phyloP scores from a whole-genome alignment of 352 stramenopile genomes.

The Thalassiosira hispida region DNA sequence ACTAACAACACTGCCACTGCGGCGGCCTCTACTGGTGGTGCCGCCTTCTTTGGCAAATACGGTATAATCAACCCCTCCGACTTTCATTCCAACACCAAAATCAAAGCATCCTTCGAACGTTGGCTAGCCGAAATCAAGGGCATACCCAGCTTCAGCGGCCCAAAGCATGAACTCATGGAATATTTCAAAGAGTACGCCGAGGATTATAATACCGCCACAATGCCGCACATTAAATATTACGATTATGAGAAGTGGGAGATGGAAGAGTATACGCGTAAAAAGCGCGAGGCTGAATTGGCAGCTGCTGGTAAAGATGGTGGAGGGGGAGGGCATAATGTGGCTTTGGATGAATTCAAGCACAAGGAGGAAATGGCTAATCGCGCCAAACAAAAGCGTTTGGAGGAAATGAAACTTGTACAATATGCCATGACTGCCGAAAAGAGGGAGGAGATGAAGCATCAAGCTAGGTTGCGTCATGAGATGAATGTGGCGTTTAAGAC shows the following conservation, averaged over 20 bases:
- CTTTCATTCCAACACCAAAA: slow-evolving; percentile 68
- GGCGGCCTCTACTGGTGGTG: neutral
- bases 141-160: slow-evolving; percentile 73
- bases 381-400: slow-evolving; percentile 38
- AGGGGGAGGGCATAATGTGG: neutral
- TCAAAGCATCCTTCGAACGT: slow-evolving; percentile 90
- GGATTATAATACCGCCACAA: slow-evolving; percentile 97
- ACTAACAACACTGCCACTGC: neutral
- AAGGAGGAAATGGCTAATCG: slow-evolving; percentile 48
- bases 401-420: slow-evolving; percentile 54
- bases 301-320: slow-evolving; percentile 4
- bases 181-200: slow-evolving; percentile 91
- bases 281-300: slow-evolving; percentile 39
- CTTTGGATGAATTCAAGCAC: slow-evolving; percentile 59
- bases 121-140: slow-evolving; percentile 94
- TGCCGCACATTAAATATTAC: slow-evolving; percentile 97
- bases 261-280: slow-evolving; percentile 87
- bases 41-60: slow-evolving; percentile 91
- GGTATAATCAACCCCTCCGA: slow-evolving; percentile 94
- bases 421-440: slow-evolving; percentile 71
- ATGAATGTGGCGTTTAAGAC: slow-evolving; percentile 82
- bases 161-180: slow-evolving; percentile 78
- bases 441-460: slow-evolving; percentile 81
- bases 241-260: slow-evolving; percentile 98
- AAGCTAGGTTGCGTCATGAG: slow-evolving; percentile 73